Conservation (phyloP, 768 basidiomycete species). For the Lepiota venenata region DNA sequence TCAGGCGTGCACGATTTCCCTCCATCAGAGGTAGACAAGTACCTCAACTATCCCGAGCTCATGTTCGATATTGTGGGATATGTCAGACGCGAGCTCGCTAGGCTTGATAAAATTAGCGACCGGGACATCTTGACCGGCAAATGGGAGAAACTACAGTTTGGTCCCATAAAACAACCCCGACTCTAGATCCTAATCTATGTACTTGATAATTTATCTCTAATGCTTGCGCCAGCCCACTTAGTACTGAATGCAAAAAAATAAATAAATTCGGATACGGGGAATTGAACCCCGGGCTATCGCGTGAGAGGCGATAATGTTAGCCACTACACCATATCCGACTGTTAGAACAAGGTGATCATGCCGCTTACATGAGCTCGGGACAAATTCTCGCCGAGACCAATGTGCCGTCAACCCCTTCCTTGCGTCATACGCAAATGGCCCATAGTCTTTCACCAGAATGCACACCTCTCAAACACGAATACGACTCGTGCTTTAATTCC, state of each 20-base stretch:
- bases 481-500: constrained; percentile 94
- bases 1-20: constrained; percentile 73
- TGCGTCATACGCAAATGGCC: constrained; percentile 47
- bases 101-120: constrained; percentile 57
- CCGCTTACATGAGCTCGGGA: neutral
- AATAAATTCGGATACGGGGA: constrained; percentile 12
- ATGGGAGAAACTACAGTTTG: constrained; percentile 38
- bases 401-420: neutral
- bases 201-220: too few species aligned
- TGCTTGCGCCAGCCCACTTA: too few species aligned
- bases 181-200: neutral
- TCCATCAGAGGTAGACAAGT: constrained; percentile 56
- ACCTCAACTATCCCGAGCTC: constrained; percentile 70
- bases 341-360: neutral
- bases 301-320: constrained; percentile 21
- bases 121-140: constrained; percentile 38
- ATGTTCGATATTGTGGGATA: constrained; percentile 72
- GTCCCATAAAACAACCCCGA: constrained; percentile 11
- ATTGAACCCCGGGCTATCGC: constrained; percentile 14
- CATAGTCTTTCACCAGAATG: constrained; percentile 81
- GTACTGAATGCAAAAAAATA: neutral
- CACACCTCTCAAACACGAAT: constrained; percentile 84
- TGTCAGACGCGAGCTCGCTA: constrained; percentile 63
- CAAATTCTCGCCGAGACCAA: neutral
- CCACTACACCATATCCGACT: constrained; percentile 21